These are phyloP conservation scores for Calonectria fujianensis DNA, from an alignment of 2,329 filamentous ascomycete species.

Conservation along the genomic window DNA sequence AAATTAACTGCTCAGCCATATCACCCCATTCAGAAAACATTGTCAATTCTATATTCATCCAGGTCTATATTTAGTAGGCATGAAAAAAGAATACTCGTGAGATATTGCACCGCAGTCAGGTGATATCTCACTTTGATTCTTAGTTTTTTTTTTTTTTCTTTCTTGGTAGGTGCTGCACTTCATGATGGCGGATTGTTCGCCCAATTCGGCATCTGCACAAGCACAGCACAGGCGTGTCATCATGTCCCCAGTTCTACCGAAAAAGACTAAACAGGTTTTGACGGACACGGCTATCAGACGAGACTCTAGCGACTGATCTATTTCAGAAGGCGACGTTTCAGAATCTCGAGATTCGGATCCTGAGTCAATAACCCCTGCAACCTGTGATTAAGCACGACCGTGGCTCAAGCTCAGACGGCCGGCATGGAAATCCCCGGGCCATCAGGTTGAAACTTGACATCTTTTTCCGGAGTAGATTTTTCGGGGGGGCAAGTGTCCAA, in stretches of 20 bases:
- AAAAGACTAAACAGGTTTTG: not conserved
- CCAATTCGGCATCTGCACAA: not conserved
- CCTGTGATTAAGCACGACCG: not conserved
- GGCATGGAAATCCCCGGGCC: not conserved
- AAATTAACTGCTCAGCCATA: not conserved
- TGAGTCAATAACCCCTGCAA: not conserved
- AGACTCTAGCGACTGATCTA: not conserved
- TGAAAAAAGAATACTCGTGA: not conserved
- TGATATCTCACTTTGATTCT: not conserved
- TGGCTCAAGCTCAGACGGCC: not conserved
- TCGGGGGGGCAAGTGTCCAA: not conserved
- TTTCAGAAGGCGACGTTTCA: conserved; percentile 9
- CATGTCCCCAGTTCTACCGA: too few species aligned
- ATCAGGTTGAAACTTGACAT: not conserved
- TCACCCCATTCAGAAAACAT: not conserved
- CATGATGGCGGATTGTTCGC: not conserved
- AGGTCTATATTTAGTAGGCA: not conserved
- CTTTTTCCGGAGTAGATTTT: not conserved
- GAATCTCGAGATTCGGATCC: not conserved
- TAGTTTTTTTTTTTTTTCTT: not conserved
- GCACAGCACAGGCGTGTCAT: not conserved
- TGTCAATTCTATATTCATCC: not conserved
- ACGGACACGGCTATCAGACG: not conserved
- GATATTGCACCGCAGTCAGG: not conserved
- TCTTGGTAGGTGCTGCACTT: not conserved